Base-by-base conservation (phyloP, 257 asterid genomes). In the Linaria vulgaris region DNA sequence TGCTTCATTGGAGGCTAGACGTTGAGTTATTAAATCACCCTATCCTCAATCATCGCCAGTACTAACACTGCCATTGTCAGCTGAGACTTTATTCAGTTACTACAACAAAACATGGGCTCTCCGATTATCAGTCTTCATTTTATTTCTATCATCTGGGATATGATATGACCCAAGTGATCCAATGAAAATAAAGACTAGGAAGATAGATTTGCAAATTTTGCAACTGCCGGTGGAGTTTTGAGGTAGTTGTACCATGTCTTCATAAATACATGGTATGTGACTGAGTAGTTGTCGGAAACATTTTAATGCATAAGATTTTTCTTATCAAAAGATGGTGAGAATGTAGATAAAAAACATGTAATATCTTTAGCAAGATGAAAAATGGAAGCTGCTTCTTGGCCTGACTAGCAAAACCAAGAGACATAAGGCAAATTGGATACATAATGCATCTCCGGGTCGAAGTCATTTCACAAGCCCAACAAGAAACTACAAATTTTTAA, bases 391-490 rank as follows among this genome's bases (percentile, higher is more conserved):
- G 6, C 43, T 21, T 45, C 41, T 22, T 37, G 39, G 41, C 25
- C 15, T 53, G 52, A 48, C n/a, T n/a, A n/a, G n/a, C n/a, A n/a
- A n/a, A n/a, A n/a, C n/a, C 46, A 20, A 53, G 57, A 61, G 45
- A 17, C 39, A 65, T 52, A 41, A 14, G 46, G 37, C 41, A 25
- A 41, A 17, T 48, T 41, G 48, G n/a, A 30, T 12, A 11, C 8
- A 50, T 34, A 12, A 19, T 50, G 54, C 41, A 52, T 56, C 44
- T 61, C 47, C 58, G 57, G 63, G 63, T 59, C 56, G 39, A 56
- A 20, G 52, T 53, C 55, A n/a, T 52, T 25, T 11, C 13, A 44
- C 9, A 52, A 14, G 37, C 44, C 53, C 56, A 52, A 48, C 41
- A 70, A 39, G 30, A 46, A 55, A 43, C 37, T 49, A 39, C 55